phyloP scores from a whole-genome alignment of 78 protist species.

The Cavenderia fasciculata region DNA sequence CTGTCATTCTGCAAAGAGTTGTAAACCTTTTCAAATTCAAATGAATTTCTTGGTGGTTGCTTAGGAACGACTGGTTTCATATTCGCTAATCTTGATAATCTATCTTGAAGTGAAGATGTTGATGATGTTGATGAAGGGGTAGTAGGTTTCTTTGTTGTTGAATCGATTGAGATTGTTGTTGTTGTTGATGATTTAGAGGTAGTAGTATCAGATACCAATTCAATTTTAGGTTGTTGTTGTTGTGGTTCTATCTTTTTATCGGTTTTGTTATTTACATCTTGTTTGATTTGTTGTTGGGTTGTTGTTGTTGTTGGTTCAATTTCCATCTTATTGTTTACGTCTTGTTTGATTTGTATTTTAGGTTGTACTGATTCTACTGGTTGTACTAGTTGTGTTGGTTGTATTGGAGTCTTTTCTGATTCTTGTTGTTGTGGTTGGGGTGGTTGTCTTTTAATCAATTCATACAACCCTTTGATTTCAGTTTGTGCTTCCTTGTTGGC shows the following conservation, averaged over 20 bases:
- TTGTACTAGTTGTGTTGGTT: background rate
- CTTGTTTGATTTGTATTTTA: no score
- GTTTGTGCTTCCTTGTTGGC: conserved; percentile 21
- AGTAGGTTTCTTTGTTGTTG: background rate
- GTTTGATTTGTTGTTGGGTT: no score
- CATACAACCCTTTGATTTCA: no score
- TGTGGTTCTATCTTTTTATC: background rate
- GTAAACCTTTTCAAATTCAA: conserved; percentile 65
- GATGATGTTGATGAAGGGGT: background rate
- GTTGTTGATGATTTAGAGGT: background rate
- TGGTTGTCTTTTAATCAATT: background rate
- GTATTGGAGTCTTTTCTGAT: background rate
- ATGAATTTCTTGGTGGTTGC: conserved; percentile 55
- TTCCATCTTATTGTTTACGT: no score
- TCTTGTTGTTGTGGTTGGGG: background rate
- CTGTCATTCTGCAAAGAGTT: conserved; percentile 9
- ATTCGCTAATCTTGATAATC: conserved; percentile 33
- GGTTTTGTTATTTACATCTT: no score
- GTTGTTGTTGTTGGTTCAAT: no score
- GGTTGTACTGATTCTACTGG: background rate
- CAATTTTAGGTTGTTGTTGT: background rate
- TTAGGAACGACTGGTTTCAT: conserved; percentile 59
- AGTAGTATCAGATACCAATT: background rate
- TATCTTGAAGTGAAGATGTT: conserved; percentile 43
- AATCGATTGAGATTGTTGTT: background rate